Percentiles rank a stretch among this genome's conserved stretches.
Evolutionary conservation across 495 filamentous ascomycete species (phyloP).

Genomic region (Penicillium arizonense): DNA sequence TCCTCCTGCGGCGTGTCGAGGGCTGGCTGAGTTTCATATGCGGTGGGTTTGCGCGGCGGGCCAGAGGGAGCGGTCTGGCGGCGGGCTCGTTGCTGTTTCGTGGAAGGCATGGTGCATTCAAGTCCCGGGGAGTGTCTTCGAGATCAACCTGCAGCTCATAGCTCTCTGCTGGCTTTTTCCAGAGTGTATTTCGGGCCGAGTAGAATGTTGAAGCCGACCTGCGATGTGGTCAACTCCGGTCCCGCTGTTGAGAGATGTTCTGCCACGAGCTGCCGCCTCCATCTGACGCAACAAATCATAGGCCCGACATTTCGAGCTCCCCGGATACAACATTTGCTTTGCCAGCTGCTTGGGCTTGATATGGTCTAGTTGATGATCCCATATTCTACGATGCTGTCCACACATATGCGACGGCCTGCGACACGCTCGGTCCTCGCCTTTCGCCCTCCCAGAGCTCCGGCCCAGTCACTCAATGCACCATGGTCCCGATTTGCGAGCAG

Average conservation of each 20-base stretch:
- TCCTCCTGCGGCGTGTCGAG: slow-evolving; percentile 25
- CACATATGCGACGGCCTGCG: slow-evolving; percentile 27
- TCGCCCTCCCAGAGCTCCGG: slow-evolving; percentile 15
- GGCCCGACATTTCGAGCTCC: slow-evolving; percentile 11
- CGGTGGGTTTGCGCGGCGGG: slow-evolving; percentile 29
- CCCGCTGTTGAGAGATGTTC: slow-evolving; percentile 25
- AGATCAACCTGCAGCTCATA: slow-evolving; percentile 6
- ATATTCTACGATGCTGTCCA: slow-evolving; percentile 29
- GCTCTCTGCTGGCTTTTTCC: slow-evolving; percentile 1
- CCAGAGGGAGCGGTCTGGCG: slow-evolving; percentile 45
- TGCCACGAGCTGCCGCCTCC: slow-evolving; percentile 36
- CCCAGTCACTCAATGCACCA: slow-evolving; percentile 21
- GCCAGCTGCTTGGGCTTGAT: not conserved
- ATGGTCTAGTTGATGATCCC: slow-evolving; percentile 8
- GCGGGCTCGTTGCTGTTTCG: slow-evolving; percentile 35
- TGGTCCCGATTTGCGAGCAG: slow-evolving; percentile 34
- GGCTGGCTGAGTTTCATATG: slow-evolving; percentile 21
- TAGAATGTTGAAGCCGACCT: slow-evolving; percentile 4
- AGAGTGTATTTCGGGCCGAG: not conserved
- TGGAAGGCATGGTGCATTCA: slow-evolving; percentile 25
- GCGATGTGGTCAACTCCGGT: slow-evolving; percentile 20
- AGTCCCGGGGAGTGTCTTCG: not conserved
- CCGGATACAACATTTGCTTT: slow-evolving; percentile 9
- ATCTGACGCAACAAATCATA: slow-evolving; percentile 30
- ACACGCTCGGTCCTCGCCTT: slow-evolving; percentile 17